Percentiles rank a stretch among this genome's conserved stretches.
phyloP scores from a whole-genome alignment of 2,329 filamentous ascomycete genomes.

The Ceratocystis diversiconidia region DNA sequence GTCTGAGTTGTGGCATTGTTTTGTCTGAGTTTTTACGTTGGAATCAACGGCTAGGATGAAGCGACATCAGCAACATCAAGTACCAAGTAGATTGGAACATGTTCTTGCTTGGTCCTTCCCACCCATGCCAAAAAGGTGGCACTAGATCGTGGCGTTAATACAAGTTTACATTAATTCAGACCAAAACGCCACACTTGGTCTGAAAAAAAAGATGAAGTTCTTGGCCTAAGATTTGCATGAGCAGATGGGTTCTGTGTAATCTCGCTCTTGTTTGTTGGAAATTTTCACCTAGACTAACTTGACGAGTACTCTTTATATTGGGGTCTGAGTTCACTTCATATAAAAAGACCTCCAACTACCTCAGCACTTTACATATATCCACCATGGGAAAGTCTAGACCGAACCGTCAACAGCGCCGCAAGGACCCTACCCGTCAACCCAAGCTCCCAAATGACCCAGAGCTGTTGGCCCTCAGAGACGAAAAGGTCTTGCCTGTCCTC shows the following conservation, averaged over 20 bases:
- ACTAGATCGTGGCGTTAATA: background rate
- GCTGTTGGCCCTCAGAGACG: conserved; percentile 46
- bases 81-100: too few species aligned
- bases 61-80: too few species aligned
- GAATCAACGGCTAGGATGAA: too few species aligned
- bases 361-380: conserved; percentile 1
- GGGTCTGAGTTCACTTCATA: background rate
- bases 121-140: background rate
- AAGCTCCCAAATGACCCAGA: conserved; percentile 51
- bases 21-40: too few species aligned
- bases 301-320: background rate
- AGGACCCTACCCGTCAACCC: conserved; percentile 43
- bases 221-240: background rate
- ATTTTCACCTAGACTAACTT: conserved; percentile 1
- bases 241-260: background rate
- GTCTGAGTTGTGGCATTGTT: too few species aligned
- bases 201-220: conserved; percentile 3
- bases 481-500: conserved; percentile 49
- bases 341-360: background rate
- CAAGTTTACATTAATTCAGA: background rate
- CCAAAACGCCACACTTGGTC: background rate
- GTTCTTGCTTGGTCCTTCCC: background rate
- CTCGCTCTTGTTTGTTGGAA: background rate
- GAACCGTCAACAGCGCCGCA: conserved; percentile 35
- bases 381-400: conserved; percentile 47